phyloP scores from a whole-genome alignment of 495 filamentous ascomycete species.

The Neurospora sp. region DNA sequence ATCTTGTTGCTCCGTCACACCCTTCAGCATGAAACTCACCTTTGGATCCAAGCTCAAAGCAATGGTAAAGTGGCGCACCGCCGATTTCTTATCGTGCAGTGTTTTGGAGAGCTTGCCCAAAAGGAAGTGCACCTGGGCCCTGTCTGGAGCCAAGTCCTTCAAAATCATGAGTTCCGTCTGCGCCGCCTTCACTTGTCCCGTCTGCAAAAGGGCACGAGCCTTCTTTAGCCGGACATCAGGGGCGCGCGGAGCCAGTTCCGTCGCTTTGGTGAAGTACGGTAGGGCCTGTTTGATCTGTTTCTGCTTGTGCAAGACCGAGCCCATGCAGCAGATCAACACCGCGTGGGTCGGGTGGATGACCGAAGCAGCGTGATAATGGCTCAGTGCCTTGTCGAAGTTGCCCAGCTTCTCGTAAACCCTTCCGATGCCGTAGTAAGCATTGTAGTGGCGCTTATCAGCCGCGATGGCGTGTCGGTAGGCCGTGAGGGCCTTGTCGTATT shows the following conservation, averaged over 20 bases:
- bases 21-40: slow-evolving; percentile 38
- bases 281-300: slow-evolving; percentile 69
- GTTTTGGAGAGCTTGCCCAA: slow-evolving; percentile 80
- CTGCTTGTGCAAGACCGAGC: slow-evolving; percentile 77
- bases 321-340: slow-evolving; percentile 83
- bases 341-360: slow-evolving; percentile 86
- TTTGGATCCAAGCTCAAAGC: slow-evolving; percentile 95
- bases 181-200: slow-evolving; percentile 61
- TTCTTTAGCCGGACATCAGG: slow-evolving; percentile 83
- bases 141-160: slow-evolving; percentile 84
- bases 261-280: slow-evolving; percentile 67
- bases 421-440: slow-evolving; percentile 93
- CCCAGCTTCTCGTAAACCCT: slow-evolving; percentile 90
- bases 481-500: slow-evolving; percentile 86
- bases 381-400: slow-evolving; percentile 80
- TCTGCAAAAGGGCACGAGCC: slow-evolving; percentile 71
- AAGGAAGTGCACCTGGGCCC: slow-evolving; percentile 90
- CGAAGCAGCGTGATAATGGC: slow-evolving; percentile 79
- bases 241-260: slow-evolving; percentile 67
- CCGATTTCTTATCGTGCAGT: slow-evolving; percentile 63
- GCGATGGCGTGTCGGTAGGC: slow-evolving; percentile 75
- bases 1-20: neutral
- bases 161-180: slow-evolving; percentile 69
- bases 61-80: slow-evolving; percentile 86
- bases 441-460: slow-evolving; percentile 85